Evolutionary conservation across 345 rosid genomes (phyloP).

Genomic region (Pseudoturritis turrita): DNA sequence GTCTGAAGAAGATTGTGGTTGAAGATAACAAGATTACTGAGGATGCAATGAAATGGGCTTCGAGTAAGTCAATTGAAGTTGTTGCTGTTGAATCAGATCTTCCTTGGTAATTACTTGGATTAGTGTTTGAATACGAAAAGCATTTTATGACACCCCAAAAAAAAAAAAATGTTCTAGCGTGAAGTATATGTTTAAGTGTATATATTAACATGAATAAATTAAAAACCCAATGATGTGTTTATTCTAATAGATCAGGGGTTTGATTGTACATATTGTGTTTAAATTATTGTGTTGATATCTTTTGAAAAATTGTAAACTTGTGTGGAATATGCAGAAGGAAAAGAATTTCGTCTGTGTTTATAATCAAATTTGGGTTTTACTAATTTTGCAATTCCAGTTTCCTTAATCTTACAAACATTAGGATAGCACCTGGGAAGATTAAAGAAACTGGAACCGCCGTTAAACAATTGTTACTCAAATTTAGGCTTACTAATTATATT

Average conservation of each 20-base stretch:
- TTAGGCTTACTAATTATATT: neutral
- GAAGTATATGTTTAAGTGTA: neutral
- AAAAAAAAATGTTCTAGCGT: neutral
- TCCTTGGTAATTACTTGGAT: conserved; percentile 13
- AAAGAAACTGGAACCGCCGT: too few species aligned
- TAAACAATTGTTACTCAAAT: neutral
- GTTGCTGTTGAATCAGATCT: conserved; percentile 4
- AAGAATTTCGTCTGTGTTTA: neutral
- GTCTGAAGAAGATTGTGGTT: conserved; percentile 46
- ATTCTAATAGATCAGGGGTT: neutral
- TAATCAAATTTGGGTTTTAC: too few species aligned
- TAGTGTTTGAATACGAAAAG: neutral
- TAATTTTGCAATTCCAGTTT: too few species aligned
- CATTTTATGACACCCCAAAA: neutral
- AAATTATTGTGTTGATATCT: neutral
- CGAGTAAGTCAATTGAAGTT: conserved; percentile 42
- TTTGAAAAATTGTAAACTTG: neutral
- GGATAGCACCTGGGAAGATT: too few species aligned
- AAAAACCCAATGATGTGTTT: neutral
- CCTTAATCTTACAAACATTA: too few species aligned
- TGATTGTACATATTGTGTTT: conserved; percentile 10
- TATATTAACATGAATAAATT: neutral
- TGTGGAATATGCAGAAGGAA: neutral
- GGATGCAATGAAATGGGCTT: conserved; percentile 38
- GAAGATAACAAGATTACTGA: conserved; percentile 61